Base-by-base conservation (phyloP, 768 basidiomycete genomes). In the Phlebiopsis gigantea region DNA sequence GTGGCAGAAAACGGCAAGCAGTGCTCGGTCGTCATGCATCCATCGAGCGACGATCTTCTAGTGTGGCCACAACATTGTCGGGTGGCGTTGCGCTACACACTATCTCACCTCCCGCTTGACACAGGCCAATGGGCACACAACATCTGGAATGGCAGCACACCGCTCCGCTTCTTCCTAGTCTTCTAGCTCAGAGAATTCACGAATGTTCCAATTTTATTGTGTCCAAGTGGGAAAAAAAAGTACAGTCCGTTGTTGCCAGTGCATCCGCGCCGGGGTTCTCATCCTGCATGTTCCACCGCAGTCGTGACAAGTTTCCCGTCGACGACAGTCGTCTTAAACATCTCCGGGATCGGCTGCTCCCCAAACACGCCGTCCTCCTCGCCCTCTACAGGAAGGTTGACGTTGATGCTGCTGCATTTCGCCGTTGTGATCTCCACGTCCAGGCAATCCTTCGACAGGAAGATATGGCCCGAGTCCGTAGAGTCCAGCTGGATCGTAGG, bases 401-500 rank as follows among this genome's bases (percentile, higher is more conserved):
- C 77, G 72, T 98, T 99, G 71, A 99, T 89, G 29, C 85, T 79
- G 65, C 90, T 93, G 71, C 92, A 95, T 72, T 98, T 98, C 50
- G 93, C 88, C 0, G 94, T 96, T 26, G 90, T 91, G 64, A 99
- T 88, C 73, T 98, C 94, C 9, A 84, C 79, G 31, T 14, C 7
- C 50, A 98, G 76, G 62, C 87, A 88, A 12, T 81, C 84, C 66
- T 86, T 88, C 22, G 92, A 94, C 39, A 99, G 80, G 73, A 90
- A 99, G 62, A 99, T 85, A 69, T 93, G 91, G 5, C 97, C 97
- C 6, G 90, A 91, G 71, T 98, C 97, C 14, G 93, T 96, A 15
- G 88, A 87, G 71, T 99, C 97, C 19, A 99, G 73, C 65, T 95
- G 91, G 57, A 99, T 83, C 62, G 93, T 98, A 1, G 97, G 96